Percentiles rank a stretch among this genome's conserved stretches.
These are phyloP conservation scores for Xylaria arbuscula DNA, from an alignment of 2,329 filamentous ascomycete genomes.

Conservation along the genomic window DNA sequence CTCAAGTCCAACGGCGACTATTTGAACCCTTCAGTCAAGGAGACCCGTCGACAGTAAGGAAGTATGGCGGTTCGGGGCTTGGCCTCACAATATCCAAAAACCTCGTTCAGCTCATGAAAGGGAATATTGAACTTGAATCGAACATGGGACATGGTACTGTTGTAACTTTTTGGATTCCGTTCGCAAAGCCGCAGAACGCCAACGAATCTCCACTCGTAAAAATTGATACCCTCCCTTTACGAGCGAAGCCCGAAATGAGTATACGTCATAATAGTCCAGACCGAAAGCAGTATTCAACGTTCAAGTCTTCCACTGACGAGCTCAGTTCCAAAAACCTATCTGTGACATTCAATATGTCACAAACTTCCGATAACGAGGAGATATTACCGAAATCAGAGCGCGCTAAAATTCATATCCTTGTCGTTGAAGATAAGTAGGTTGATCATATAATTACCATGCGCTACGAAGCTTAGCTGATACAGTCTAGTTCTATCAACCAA, in stretches of 20 bases:
- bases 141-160: background rate
- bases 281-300: no score
- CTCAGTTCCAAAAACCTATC: background rate
- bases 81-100: constrained; percentile 10
- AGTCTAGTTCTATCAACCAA: constrained; percentile 1
- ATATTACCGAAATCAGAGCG: background rate
- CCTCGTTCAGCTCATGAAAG: constrained; percentile 1
- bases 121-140: background rate
- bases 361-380: background rate
- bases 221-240: background rate
- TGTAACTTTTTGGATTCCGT: constrained; percentile 10
- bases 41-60: constrained; percentile 4
- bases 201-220: background rate
- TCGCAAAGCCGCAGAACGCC: background rate
- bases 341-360: background rate
- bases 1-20: background rate
- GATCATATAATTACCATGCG: background rate
- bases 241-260: constrained; percentile 4
- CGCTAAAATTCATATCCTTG: background rate
- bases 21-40: constrained; percentile 9
- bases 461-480: background rate
- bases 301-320: background rate
- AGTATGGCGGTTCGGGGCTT: constrained; percentile 1
- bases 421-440: constrained; percentile 10
- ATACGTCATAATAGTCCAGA: background rate